Evolutionary conservation across 2,329 filamentous ascomycete genomes (phyloP).

Genomic region (Triangularia setosa): DNA sequence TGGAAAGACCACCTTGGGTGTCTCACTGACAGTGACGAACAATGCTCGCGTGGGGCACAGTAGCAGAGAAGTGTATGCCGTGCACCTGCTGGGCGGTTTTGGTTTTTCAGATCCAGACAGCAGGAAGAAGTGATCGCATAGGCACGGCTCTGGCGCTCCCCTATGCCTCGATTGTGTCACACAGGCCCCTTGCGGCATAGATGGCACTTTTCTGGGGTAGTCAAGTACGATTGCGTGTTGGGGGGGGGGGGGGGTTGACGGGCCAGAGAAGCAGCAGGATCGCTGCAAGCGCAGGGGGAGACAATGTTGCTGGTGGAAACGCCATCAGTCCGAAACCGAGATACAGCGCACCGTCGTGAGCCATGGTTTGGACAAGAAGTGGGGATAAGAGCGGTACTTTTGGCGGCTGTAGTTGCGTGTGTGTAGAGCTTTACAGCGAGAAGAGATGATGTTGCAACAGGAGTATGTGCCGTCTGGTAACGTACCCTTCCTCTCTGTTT

Average conservation of each 20-base stretch:
- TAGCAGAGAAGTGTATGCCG: background rate
- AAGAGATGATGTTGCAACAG: background rate
- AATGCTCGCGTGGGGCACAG: background rate
- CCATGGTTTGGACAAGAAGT: background rate
- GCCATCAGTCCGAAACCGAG: background rate
- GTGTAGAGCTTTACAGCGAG: background rate
- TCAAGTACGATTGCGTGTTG: background rate
- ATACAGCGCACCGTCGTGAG: background rate
- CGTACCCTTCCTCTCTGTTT: background rate
- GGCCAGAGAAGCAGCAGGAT: too few relatives aligned
- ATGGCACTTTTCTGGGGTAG: background rate
- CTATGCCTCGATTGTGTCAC: background rate
- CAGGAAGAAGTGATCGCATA: background rate
- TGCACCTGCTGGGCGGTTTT: background rate
- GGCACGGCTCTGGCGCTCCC: background rate
- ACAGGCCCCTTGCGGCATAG: background rate
- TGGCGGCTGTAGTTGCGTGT: background rate
- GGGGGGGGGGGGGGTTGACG: too few relatives aligned
- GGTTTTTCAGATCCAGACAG: background rate
- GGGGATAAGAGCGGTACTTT: background rate
- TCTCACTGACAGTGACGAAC: background rate
- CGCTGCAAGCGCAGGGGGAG: background rate
- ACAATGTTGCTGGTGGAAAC: background rate
- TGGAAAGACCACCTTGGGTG: background rate
- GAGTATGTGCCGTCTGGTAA: background rate